Base-by-base conservation (phyloP, 805 yeast genomes). In the Monosporozyma siamensis region DNA sequence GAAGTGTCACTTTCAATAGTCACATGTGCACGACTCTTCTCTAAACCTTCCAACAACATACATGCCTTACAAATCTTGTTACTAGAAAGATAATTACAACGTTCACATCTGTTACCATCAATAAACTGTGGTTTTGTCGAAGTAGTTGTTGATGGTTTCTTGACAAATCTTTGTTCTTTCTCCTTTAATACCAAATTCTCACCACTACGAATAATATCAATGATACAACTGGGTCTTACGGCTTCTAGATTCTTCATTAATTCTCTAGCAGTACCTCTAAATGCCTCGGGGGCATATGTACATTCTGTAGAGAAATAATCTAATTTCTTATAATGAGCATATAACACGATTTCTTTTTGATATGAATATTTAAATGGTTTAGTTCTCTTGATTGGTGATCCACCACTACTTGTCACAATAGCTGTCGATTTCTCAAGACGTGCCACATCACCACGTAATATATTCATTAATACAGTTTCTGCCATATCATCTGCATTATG, bases 401-500 rank as follows among this genome's bases (percentile, higher is more conserved):
- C 92, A 0, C 79, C 66, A 14, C 87, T 80, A 45, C 77, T 77
- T 0, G 98, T 92, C 47, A 90, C 72, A 34, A 92, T 87, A 18
- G 82, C 73, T 8, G 95, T 85, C 14, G 96, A 87, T 50, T 82
- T 78, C 56, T 86, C 97, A 43, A 92, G 68, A 49, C 99, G 71
- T 20, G 95, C 95, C 6, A 88, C 82, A 59, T 92, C 99, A n/a
- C 99, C 99, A 53, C 99, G 72, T 23, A 92, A 66, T 35, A 92
- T 64, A 62, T 92, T 92, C 97, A 92, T 90, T 42, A 92, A 64
- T 4, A 92, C 95, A 0, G 99, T 92, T 56, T 92, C 99, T 1
- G 99, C 99, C 86, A 92, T 84, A 65, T 92, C 99, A 62, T 92
- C 99, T 0, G 99, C 99, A 61, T 92, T 92, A 64, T 92, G 99